phyloP scores from a whole-genome alignment of 148 eudicot genomes.

The Suaeda aralocaspica region DNA sequence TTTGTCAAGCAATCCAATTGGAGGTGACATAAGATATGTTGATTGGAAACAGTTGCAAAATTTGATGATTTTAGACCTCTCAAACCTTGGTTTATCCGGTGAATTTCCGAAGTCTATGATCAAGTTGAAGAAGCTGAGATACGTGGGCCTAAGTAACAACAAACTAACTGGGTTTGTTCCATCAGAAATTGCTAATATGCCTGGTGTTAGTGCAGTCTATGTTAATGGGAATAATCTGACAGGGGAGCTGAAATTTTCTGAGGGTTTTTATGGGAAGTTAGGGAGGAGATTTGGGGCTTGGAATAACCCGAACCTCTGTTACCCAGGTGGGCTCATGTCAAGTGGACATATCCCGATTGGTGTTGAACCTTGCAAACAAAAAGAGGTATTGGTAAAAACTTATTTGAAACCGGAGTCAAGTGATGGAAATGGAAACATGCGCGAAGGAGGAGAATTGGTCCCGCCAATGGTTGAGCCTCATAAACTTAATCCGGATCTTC shows the following conservation, averaged over 20 bases:
- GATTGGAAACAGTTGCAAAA: conserved; percentile 54
- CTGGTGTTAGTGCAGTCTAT: conserved; percentile 56
- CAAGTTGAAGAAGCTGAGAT: conserved; percentile 51
- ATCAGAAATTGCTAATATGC: conserved; percentile 43
- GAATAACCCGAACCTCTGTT: conserved; percentile 73
- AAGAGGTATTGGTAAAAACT: conserved; percentile 15
- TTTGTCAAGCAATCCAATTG: conserved; percentile 62
- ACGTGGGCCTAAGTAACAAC: conserved; percentile 66
- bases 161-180: conserved; percentile 59
- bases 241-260: conserved; percentile 58
- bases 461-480: neutral
- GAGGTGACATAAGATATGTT: conserved; percentile 50
- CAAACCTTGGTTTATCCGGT: conserved; percentile 55
- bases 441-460: neutral
- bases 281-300: conserved; percentile 82
- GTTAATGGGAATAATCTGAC: conserved; percentile 69
- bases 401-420: conserved; percentile 26
- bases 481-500: conserved; percentile 23
- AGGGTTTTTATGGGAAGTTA: conserved; percentile 57
- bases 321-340: conserved; percentile 27
- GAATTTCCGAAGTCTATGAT: conserved; percentile 59
- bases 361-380: conserved; percentile 52
- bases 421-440: neutral
- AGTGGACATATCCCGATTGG: conserved; percentile 44
- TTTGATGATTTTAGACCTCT: conserved; percentile 53